Base-by-base conservation (phyloP, 2,329 filamentous ascomycete genomes). In the Aureobasidium sp. region DNA sequence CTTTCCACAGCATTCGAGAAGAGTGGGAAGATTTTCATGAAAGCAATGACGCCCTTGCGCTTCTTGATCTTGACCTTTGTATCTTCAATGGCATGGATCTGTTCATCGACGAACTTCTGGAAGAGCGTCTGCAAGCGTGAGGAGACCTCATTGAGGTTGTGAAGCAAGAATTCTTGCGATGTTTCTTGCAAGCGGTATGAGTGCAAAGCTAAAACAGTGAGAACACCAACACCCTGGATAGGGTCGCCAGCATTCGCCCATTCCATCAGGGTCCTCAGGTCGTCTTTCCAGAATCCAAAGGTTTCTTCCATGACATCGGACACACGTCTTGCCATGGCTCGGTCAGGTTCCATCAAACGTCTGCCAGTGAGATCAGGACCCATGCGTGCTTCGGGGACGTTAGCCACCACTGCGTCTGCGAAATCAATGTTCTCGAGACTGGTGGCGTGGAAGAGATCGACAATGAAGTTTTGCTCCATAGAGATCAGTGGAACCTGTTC, bases 11-110 rank as follows among this genome's bases (percentile, higher is more conserved):
- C 86, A 1, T 84, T 76, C n/a, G 87, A 87, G 76, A 97, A 97
- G 63, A 87, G 80, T 0, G 93, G 94, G 79, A 97, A 97, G 44
- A 93, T 88, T 66, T 90, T 89, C 79, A 97, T 93, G 74, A 97
- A 97, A 17, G 87, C 87, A 69, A 97, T 97, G 62, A 99, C 90
- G 12, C 94, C 93, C 77, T 95, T 97, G 67, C 94, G 88, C 80
- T 97, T 97, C 80, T 96, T 97, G 76, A 97, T 91, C 79, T 97
- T 97, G 74, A 99, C 93, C 76, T 97, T 97, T 42, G 92, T 97
- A 65, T 97, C 94, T 76, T 97, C 94, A 66, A 97, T 96, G 5
- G 91, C 92, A 29, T 90, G 89, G 63, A 97, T 89, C 73, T 99
- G 94, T 66, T 96, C 91, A 67, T 97, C 93, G 9, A 97, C 86